phyloP scores from a whole-genome alignment of 305 asterid genomes.

The Coffea humblotiana region DNA sequence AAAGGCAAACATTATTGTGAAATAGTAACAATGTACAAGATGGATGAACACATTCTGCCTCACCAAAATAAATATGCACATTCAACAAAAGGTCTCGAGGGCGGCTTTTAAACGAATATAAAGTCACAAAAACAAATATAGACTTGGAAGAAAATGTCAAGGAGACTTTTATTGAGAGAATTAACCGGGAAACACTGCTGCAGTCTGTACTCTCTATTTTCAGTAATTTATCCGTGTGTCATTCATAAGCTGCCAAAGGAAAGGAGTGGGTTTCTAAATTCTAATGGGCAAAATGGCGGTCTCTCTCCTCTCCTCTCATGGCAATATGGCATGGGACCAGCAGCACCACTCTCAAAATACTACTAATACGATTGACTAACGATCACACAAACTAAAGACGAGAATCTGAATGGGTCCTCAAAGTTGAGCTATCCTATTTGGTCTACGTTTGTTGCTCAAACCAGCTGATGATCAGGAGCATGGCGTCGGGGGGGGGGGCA shows the following conservation, averaged over 20 bases:
- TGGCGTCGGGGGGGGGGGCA: not conserved
- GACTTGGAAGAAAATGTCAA: not conserved
- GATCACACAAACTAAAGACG: not conserved
- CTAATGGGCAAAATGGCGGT: too few relatives aligned
- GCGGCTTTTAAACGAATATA: too few relatives aligned
- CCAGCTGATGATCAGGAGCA: not conserved
- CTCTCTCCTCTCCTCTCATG: too few relatives aligned
- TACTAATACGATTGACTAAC: not conserved
- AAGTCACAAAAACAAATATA: not conserved
- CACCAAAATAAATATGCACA: too few relatives aligned
- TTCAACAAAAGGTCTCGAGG: too few relatives aligned
- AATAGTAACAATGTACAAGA: too few relatives aligned
- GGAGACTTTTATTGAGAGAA: not conserved
- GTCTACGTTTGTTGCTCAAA: conserved; percentile 10
- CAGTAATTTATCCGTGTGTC: too few relatives aligned
- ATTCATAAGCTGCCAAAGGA: too few relatives aligned
- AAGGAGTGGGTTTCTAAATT: too few relatives aligned
- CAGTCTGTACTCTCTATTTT: not conserved
- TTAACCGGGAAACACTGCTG: not conserved
- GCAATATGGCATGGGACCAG: not conserved
- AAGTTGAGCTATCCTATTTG: not conserved
- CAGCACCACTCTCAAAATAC: not conserved
- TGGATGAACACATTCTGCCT: too few relatives aligned
- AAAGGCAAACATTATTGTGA: too few relatives aligned
- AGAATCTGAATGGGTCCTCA: not conserved